Base-by-base conservation (phyloP, 106 monocot species). In the Allium cepa region DNA sequence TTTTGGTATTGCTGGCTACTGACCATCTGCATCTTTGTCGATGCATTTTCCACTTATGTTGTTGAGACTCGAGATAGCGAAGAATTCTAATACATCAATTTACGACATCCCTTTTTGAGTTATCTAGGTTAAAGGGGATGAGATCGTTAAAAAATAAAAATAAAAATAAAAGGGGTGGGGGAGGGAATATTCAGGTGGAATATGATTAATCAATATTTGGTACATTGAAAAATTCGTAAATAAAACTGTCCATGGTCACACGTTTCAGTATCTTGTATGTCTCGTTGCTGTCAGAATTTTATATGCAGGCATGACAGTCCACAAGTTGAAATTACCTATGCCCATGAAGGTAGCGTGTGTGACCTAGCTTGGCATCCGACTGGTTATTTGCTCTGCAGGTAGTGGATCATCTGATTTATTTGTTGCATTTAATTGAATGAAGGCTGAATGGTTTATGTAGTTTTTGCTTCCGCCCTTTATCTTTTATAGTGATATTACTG, bases 381-480 rank as follows among this genome's bases (percentile, higher is more conserved):
- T 79, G 99, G 99, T 50, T 99, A 99, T 83, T 73, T 99, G 57
- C 92, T 99, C 75, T 87, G 89, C 99, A 99, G 99, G 99, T 93
- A 79, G 49, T 9, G 17, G 17, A 0, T 48, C 47, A 17, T 64
- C 64, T n/a, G 47, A 22, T 22, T 22, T 22, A 22, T 22, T 22
- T 22, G 22, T 22, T 22, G 22, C 22, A 22, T 22, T 22, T 22
- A 22, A 22, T 22, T 22, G 22, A 22, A 22, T 22, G 22, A 22
- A 22, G 22, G 22, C 22, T 22, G 22, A 22, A 22, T 22, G 22
- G 22, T 22, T 22, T 22, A 22, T 22, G 22, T 22, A 22, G 22
- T 22, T 62, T 36, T 46, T 36, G 11, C 11, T 9, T 17, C 10
- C 22, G 17, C 17, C 4, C 17, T 17, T 59, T 59, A 8, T 18